A percentile compares a stretch with the other conserved stretches of the same genome.
These are phyloP conservation scores for Astrephomene gubernaculifera DNA, from an alignment of 139 green algal genomes.

Conservation along the genomic window DNA sequence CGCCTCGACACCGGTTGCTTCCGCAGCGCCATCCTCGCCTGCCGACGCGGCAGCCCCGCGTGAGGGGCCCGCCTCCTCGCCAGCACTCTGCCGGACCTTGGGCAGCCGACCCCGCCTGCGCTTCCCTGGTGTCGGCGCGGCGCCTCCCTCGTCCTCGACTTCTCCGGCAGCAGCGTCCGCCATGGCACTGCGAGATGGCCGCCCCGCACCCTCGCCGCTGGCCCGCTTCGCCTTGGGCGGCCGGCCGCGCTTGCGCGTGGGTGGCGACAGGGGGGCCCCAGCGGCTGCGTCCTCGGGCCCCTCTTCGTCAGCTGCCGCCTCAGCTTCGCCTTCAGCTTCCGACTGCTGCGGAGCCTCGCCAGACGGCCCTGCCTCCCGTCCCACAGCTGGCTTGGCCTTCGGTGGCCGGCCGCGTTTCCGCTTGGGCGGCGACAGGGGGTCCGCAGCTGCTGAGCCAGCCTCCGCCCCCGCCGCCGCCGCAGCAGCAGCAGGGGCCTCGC, in stretches of 20 bases:
- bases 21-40: neutral
- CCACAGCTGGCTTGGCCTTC: neutral
- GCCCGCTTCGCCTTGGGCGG: neutral
- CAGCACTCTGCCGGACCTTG: neutral
- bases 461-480: too few relatives aligned
- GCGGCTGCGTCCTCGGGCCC: neutral
- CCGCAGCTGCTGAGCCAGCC: too few relatives aligned
- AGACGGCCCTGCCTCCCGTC: neutral
- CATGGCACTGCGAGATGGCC: too few relatives aligned
- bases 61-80: too few relatives aligned
- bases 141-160: too few relatives aligned
- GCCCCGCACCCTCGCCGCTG: neutral
- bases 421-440: too few relatives aligned
- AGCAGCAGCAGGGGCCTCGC: too few relatives aligned
- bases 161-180: too few relatives aligned
- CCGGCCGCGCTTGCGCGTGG: neutral
- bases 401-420: neutral
- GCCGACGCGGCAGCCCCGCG: too few relatives aligned
- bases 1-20: neutral
- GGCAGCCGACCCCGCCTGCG: neutral
- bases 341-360: neutral
- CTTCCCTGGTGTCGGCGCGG: neutral
- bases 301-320: neutral
- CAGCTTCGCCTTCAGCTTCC: neutral
- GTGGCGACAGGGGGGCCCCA: neutral